Base-by-base conservation (phyloP, 768 basidiomycete genomes). In the Daedaleopsis sinensis region DNA sequence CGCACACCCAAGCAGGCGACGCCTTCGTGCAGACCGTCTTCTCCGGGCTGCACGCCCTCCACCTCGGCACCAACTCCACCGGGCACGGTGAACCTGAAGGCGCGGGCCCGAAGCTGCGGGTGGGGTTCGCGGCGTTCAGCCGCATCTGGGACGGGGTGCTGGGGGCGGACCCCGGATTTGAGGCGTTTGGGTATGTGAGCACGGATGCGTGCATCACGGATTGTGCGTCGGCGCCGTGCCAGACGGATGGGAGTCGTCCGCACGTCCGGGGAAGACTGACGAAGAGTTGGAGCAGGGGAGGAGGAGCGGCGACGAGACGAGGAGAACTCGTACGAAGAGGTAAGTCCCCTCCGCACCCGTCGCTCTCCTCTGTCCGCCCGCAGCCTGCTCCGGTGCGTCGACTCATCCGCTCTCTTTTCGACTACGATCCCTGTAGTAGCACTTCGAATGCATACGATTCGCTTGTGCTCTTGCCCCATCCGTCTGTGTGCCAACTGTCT, bases 71-170 rank as follows among this genome's bases (percentile, higher is more conserved):
- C 1, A 55, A 65, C 55, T 38, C 56, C 36, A 71, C 53, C n/a
- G 46, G 71, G 9, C 47, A 11, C 1, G 66, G 39, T 69, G 1
- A 37, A 19, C 38, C 23, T 12, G 32, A 5, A 46, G 21, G 42
- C 11, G 37, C 3, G 21, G 23, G 39, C 21, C 35, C 43, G 18
- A 47, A 4, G 21, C 68, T 82, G 32, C 76, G 78, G 15, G 72
- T 83, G 47, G 80, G 80, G 39, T 68, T 66, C 65, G 77, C 76
- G 48, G 77, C 81, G 68, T 81, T 84, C 67, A 76, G 70, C 19
- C 71, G 77, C 11, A 80, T 84, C 9, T 83, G 82, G 82, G 73
- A 78, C 18, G 83, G 76, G 1, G 81, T 85, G 13, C 65, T 85
- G n/a, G 76, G 77, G 27, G 42, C 70, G 7, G 52, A 72, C 49